Base-by-base conservation (phyloP, 2,329 filamentous ascomycete genomes). In the Pseudonectria buxi region DNA sequence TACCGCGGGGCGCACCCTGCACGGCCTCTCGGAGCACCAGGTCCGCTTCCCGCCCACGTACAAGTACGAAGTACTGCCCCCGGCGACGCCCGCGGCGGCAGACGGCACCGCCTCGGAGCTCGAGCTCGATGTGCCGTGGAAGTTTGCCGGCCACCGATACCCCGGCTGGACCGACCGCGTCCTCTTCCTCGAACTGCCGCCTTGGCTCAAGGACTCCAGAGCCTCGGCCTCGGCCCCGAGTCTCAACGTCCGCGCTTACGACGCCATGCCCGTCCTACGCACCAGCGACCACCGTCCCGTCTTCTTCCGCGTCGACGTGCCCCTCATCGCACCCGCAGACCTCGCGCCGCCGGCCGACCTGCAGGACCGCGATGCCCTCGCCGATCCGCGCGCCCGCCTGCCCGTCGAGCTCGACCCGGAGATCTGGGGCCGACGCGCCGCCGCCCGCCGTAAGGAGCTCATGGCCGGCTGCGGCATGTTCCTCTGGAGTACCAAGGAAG, bases 161-260 rank as follows among this genome's bases (percentile, higher is more conserved):
- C 89, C 92, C 1, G 81, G 82, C 53, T 96, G 90, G 92, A 95
- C 88, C 52, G 92, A 96, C 60, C 78, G 92, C 4, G 81, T 96
- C 14, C 67, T 96, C 14, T 96, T 80, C 59, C 68, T 90, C 3
- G 76, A 83, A 33, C 63, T 72, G 14, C 77, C 74, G 14, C 58
- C 59, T 14, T 79, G 74, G 71, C 55, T 69, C 26, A 59, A 59
- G 51, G 57, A 45, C 33, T 26, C 32, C 13, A 28, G 36, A 36
- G 13, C 39, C 45, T 22, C 32, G 11, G 25, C 37, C 13, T 33
- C 53, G 30, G 35, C 44, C 4, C 49, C 49, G 9, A 50, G 53
- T 24, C 63, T 78, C 25, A 56, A 67, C 7, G 70, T 86, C n/a
- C 60, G 65, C 15, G 68, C 78, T 15, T 96, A 96, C 59, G 71